Evolutionary conservation across 2,329 filamentous ascomycete genomes (phyloP), one percentile per base, ranked within the genome.

Genomic region (Capronia epimyces): DNA sequence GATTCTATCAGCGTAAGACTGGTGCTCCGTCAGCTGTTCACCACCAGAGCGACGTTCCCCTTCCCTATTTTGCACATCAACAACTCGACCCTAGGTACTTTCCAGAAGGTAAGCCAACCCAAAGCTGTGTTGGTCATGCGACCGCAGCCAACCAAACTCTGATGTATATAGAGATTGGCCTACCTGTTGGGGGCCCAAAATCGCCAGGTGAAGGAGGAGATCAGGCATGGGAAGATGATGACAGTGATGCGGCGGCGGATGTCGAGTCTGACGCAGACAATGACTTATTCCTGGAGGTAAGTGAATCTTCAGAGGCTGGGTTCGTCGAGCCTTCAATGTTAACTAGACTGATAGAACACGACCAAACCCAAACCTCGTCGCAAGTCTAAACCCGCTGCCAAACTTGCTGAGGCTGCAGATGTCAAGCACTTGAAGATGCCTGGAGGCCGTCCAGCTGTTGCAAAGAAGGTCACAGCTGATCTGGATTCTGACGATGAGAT

Each of bases 361-460:
- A 12, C 8, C 20, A 55, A 36, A 37, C 27, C 52, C 21, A 58
- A 49, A 27, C 20, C 37, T 9, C 48, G 51, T 32, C 51, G 52
- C 52, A 47, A 43, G 43, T 31, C 46, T 43, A 51, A 53, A 18
- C 34, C 44, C 15, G 53, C 45, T 16, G 20, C 22, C 25, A 52
- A 43, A 29, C 36, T 25, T 5, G 32, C 47, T 20, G 36, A 49
- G 24, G 52, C 43, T 12, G n/a, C 27, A 6, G 46, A 51, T 41
- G 43, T 49, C 73, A 75, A 79, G 67, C 77, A 79, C 22, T 76
- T 67, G 49, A 72, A 64, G 10, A 73, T 73, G 21, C 60, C 62
- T n/a, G 68, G 69, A 8, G 68, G 68, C 12, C 65, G 65, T 15
- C 64, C 72, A 18, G 67, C 70, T 3, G 64, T 69, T 20, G 63